Conservation (phyloP, 805 yeast genomes). For the Martiniozyma abietophila region DNA sequence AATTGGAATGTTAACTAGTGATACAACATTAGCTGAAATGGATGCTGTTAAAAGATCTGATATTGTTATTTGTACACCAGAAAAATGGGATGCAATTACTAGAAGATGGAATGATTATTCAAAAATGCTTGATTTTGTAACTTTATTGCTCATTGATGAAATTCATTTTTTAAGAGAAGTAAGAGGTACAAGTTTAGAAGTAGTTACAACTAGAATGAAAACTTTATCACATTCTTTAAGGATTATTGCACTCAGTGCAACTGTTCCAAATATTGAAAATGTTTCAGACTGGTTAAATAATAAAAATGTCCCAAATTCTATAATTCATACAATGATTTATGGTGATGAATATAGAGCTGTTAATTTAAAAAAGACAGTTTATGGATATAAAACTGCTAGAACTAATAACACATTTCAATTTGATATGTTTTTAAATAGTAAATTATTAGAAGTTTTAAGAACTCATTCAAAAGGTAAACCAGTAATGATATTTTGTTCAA, state of each 20-base stretch:
- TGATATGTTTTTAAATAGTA: slow-evolving; percentile 35
- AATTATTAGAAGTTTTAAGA: slow-evolving; percentile 31
- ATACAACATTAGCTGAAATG: slow-evolving; percentile 76
- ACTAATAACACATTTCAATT: slow-evolving; percentile 37
- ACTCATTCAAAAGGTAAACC: slow-evolving; percentile 48
- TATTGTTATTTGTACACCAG: slow-evolving; percentile 81
- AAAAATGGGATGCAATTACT: slow-evolving; percentile 96
- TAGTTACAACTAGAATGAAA: slow-evolving; percentile 89
- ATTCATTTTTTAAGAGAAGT: slow-evolving; percentile 94
- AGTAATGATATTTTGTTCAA: slow-evolving; percentile 69
- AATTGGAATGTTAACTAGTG: slow-evolving; percentile 87
- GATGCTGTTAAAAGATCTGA: slow-evolving; percentile 76
- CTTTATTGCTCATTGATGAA: slow-evolving; percentile 83
- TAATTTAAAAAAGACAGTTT: slow-evolving; percentile 69
- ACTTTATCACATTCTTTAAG: slow-evolving; percentile 85
- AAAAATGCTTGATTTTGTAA: slow-evolving; percentile 73
- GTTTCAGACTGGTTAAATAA: slow-evolving; percentile 83
- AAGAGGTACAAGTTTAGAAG: slow-evolving; percentile 93
- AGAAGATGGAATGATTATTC: slow-evolving; percentile 83
- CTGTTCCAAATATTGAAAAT: slow-evolving; percentile 82
- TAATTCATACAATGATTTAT: slow-evolving; percentile 84
- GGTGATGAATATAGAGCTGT: slow-evolving; percentile 89
- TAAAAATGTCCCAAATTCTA: slow-evolving; percentile 50
- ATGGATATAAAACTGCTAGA: slow-evolving; percentile 30
- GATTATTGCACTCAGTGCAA: slow-evolving; percentile 86